Conservation (phyloP, 2,329 filamentous ascomycete genomes). For the Phialocephala sp. region DNA sequence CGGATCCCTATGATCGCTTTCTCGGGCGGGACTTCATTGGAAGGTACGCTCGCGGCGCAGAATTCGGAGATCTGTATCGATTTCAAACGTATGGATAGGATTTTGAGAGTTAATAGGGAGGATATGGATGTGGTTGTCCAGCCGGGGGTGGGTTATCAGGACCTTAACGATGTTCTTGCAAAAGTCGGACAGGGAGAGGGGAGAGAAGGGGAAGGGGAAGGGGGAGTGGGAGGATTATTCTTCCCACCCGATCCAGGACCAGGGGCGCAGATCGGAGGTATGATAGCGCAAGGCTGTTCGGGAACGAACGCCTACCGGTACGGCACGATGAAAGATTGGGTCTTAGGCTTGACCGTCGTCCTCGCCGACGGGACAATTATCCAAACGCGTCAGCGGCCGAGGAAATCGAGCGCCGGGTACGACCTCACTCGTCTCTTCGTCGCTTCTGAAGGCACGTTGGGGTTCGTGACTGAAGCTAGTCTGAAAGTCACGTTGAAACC, state of each 20-base stretch:
- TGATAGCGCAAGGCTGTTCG: conserved; percentile 79
- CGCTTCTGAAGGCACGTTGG: conserved; percentile 80
- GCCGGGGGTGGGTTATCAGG: conserved; percentile 86
- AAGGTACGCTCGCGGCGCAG: conserved; percentile 88
- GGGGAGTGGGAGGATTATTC: conserved; percentile 59
- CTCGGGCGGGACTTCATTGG: conserved; percentile 84
- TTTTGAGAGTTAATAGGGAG: conserved; percentile 78
- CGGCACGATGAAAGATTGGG: conserved; percentile 88
- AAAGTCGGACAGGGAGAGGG: no score
- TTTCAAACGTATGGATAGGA: conserved; percentile 83
- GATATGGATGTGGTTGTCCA: conserved; percentile 95
- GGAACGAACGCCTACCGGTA: conserved; percentile 83
- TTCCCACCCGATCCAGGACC: conserved; percentile 82
- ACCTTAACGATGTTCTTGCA: conserved; percentile 74
- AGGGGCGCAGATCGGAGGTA: conserved; percentile 77
- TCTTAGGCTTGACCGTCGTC: conserved; percentile 81
- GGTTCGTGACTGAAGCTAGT: conserved; percentile 82
- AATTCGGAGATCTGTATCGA: conserved; percentile 89
- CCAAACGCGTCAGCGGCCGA: conserved; percentile 75
- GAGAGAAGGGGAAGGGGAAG: conserved; percentile 63
- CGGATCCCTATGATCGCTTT: conserved; percentile 82
- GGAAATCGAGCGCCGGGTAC: conserved; percentile 82
- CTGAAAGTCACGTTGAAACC: conserved; percentile 79
- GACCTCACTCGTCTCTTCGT: conserved; percentile 81
- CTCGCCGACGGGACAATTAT: conserved; percentile 78